Evolutionary conservation across 2,329 filamentous ascomycete species (phyloP), one percentile per base, ranked within the genome.

Genomic region (Pseudogymnoascus sp.): DNA sequence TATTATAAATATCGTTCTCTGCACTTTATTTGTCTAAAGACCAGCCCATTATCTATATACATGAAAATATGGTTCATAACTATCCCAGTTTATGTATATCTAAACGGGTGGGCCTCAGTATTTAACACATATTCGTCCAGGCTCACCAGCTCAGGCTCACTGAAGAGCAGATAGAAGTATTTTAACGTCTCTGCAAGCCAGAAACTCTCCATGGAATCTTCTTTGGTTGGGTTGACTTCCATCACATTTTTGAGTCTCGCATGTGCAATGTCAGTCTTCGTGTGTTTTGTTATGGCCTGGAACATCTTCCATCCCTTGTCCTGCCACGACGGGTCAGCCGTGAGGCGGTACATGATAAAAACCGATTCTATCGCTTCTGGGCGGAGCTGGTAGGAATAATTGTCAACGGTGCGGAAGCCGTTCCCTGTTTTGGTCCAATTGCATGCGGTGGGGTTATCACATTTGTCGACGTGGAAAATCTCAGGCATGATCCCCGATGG

Each of bases 331-430:
- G 63, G 26, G 29, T 71, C 69, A 2, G 70, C 72, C 1, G 71
- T 73, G 18, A 73, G 69, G 8, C 72, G 68, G 45, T 68, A 73
- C 79, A 88, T 82, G 71, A 87, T 81, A 74, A 85, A 88, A 10
- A 89, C 84, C 8, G 83, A 86, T 72, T 88, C 86, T 62, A 88
- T 87, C 4, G 85, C 85, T 73, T 88, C 86, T 7, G 86, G 86
- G 69, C 81, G 77, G 26, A 85, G 75, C 26, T 83, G 79, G 65
- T 84, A 85, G 29, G 75, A 45, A 6, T 60, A 29, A 60, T 65
- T 66, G 7, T 42, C 36, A n/a, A 64, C 51, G 10, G 42, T 34
- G n/a, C 34, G 61, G 29, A 67, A 65, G 14, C 67, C 67, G 10
- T 64, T 65, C 23, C 47, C 47, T 31, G 16, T 11, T 29, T 29